Base-by-base conservation (phyloP, 208 protist genomes). In the Crithidia sp. region DNA sequence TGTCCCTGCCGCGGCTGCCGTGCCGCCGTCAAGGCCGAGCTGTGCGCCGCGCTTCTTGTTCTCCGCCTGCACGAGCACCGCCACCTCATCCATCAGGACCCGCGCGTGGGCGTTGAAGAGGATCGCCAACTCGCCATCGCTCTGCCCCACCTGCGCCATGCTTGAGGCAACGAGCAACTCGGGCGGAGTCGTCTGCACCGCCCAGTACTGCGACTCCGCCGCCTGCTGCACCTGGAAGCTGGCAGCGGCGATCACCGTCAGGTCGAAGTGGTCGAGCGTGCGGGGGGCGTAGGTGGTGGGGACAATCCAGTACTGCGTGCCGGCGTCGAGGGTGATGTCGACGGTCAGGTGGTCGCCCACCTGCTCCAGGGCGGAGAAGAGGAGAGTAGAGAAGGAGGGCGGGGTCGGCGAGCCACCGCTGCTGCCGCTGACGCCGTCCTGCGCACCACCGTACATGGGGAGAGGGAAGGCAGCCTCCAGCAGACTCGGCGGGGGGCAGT, bases 261-360 rank as follows among this genome's bases (percentile, higher is more conserved):
- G 17, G 50, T 88, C 62, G 68, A 94, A 97, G 40, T 74, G 73
- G 47, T 85, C 83, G 44, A 88, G 81, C 36, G 74, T 55, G 10
- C 90, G 86, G 10, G 75, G 67, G 10, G 64, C 69, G 63, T 86
- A 67, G 4, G 85, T 89, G 70, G 81, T 94, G 41, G 93, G 93
- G 3, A 95, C 74, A 8, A 97, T 71, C 93, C 93, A 97, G 81
- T 93, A 95, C 40, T 87, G 58, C 7, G 84, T 79, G 17, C 83
- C 82, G 39, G 74, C 80, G 8, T 85, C 67, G 2, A 97, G 71
- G 12, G 79, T 56, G 13, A 88, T 61, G 40, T 93, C 89, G 59
- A 93, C 86, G 5, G 86, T 87, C 44, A 97, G 57, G 53, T 82
- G 85, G 54, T 91, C 81, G 5, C 76, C 85, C 0, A 45, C 28